Evolutionary conservation across 2,329 filamentous ascomycete species (phyloP).

Genomic region (Epichloe elymi): DNA sequence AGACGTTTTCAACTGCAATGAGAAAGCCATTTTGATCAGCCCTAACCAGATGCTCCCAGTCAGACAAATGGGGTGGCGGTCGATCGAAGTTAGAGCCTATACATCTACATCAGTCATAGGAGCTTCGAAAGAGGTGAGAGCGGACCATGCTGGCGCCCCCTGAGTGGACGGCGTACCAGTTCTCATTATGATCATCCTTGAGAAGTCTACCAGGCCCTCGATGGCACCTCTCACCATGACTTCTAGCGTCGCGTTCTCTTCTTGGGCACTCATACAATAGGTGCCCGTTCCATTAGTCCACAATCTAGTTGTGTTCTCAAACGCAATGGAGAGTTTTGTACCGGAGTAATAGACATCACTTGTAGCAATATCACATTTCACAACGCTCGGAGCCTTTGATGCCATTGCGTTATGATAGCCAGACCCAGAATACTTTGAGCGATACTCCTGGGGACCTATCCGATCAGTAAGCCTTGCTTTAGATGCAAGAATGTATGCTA

Average conservation of each 20-base stretch:
- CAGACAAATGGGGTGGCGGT: constrained; percentile 42
- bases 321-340: constrained; percentile 43
- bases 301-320: constrained; percentile 48
- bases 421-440: constrained; percentile 35
- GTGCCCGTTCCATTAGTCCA: constrained; percentile 55
- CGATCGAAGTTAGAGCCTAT: constrained; percentile 57
- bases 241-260: constrained; percentile 58
- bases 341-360: constrained; percentile 63
- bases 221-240: constrained; percentile 47
- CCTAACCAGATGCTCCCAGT: constrained; percentile 46
- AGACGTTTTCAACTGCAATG: constrained; percentile 53
- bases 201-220: constrained; percentile 48
- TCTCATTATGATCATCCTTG: constrained; percentile 54
- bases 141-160: no score
- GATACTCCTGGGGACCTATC: constrained; percentile 35
- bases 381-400: constrained; percentile 36
- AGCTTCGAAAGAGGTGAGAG: background rate
- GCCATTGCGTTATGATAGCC: constrained; percentile 28
- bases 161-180: constrained; percentile 27
- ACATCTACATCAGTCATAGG: background rate
- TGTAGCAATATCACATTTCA: constrained; percentile 55
- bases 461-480: constrained; percentile 40
- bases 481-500: constrained; percentile 36
- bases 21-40: constrained; percentile 49
- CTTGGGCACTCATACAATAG: constrained; percentile 61